phyloP scores from a whole-genome alignment of 352 stramenopile genomes.

The Globisporangium okanoganense region DNA sequence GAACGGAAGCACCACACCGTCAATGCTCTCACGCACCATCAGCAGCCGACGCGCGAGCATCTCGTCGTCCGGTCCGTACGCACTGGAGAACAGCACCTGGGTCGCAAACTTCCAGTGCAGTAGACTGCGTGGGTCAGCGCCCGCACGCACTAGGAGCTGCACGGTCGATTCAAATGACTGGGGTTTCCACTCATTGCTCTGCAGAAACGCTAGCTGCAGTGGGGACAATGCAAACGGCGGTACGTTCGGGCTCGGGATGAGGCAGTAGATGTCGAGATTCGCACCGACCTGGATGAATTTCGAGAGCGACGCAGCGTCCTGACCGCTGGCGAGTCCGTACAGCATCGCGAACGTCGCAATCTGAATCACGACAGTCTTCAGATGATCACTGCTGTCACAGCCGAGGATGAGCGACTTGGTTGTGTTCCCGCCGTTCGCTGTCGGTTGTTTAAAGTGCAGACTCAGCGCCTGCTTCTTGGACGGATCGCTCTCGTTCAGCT shows the following conservation, averaged over 20 bases:
- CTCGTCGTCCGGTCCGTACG: conserved; percentile 17
- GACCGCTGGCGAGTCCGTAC: conserved; percentile 31
- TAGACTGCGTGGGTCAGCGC: conserved; percentile 37
- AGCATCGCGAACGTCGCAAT: conserved; percentile 61
- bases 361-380: conserved; percentile 35
- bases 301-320: conserved; percentile 30
- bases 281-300: conserved; percentile 48
- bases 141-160: conserved; percentile 35
- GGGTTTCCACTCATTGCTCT: neutral
- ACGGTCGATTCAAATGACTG: conserved; percentile 29
- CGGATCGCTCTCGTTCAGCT: conserved; percentile 45
- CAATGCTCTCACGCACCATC: conserved; percentile 24
- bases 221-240: conserved; percentile 26
- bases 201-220: conserved; percentile 51
- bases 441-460: conserved; percentile 47
- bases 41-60: conserved; percentile 25
- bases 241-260: conserved; percentile 22
- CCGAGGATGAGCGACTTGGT: conserved; percentile 52
- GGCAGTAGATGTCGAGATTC: conserved; percentile 45
- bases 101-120: conserved; percentile 62
- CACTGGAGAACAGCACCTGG: conserved; percentile 34
- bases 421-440: conserved; percentile 27
- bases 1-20: conserved; percentile 24
- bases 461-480: conserved; percentile 41
- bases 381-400: conserved; percentile 29